Percentiles rank a stretch among this genome's conserved stretches.
Conservation (phyloP, 2,329 filamentous ascomycete species). For the Cadophora malorum region DNA sequence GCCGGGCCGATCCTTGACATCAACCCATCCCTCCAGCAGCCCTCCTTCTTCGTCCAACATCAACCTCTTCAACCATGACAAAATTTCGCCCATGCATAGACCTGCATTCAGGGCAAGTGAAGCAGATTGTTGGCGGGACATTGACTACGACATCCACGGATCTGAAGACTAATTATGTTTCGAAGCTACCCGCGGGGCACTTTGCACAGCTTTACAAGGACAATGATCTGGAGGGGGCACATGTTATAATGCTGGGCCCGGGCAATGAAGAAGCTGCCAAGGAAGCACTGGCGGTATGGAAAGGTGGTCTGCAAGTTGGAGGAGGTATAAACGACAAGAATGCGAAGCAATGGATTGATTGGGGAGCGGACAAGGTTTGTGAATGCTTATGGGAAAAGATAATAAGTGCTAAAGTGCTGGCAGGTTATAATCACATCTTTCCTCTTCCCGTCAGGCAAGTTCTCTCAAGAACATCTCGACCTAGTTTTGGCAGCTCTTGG, state of each 20-base stretch:
- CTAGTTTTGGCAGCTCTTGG: slow-evolving; percentile 75
- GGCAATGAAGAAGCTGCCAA: slow-evolving; percentile 82
- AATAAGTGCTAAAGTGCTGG: slow-evolving; percentile 34
- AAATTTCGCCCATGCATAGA: slow-evolving; percentile 96
- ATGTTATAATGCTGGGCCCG: slow-evolving; percentile 96
- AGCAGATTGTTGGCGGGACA: slow-evolving; percentile 97
- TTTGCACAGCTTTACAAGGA: slow-evolving; percentile 84
- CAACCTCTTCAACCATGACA: slow-evolving; percentile 69
- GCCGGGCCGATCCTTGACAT: not conserved
- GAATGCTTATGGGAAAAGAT: not conserved
- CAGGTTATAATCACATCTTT: slow-evolving; percentile 98
- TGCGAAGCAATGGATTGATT: slow-evolving; percentile 83
- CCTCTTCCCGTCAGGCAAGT: slow-evolving; percentile 84
- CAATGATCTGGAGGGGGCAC: slow-evolving; percentile 75
- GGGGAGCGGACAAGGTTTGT: slow-evolving; percentile 84
- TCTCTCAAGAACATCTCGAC: slow-evolving; percentile 78
- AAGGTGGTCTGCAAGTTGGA: slow-evolving; percentile 81
- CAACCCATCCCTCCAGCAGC: slow-evolving; percentile 12
- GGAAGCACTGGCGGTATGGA: slow-evolving; percentile 81
- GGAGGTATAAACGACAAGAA: slow-evolving; percentile 92
- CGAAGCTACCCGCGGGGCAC: slow-evolving; percentile 78
- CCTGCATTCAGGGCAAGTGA: slow-evolving; percentile 94
- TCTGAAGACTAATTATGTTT: slow-evolving; percentile 92
- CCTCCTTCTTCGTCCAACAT: not conserved
- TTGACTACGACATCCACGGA: slow-evolving; percentile 70